Conservation (phyloP, 2,329 filamentous ascomycete species). For the Chrysoporthe cubensis region DNA sequence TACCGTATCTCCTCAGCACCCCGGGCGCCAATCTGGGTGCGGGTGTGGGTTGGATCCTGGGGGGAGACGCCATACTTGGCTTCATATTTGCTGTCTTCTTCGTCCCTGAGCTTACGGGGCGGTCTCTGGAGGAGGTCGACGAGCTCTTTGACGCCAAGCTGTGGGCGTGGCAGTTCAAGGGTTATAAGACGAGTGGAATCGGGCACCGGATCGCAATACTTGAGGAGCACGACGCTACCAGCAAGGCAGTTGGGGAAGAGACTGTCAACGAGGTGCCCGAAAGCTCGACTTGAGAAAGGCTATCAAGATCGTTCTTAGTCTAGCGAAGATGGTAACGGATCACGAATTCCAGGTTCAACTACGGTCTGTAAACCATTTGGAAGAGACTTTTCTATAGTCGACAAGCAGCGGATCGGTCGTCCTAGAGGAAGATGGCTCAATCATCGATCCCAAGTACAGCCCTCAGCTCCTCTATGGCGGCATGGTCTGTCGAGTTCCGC, state of each 20-base stretch:
- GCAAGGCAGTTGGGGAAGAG: neutral
- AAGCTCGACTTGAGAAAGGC: neutral
- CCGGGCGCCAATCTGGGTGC: constrained; percentile 9
- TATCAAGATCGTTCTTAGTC: neutral
- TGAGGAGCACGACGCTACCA: constrained; percentile 13
- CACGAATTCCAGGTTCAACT: neutral
- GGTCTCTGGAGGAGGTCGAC: constrained; percentile 25
- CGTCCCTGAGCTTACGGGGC: constrained; percentile 26
- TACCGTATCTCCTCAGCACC: constrained; percentile 20
- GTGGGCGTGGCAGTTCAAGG: constrained; percentile 22
- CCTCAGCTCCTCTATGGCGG: constrained; percentile 17
- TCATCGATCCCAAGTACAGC: constrained; percentile 2
- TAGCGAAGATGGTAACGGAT: neutral
- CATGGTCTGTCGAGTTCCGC: neutral
- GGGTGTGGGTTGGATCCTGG: constrained; percentile 22
- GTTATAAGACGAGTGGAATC: constrained; percentile 20
- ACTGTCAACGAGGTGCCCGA: neutral
- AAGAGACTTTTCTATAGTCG: too few relatives aligned
- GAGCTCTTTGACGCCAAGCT: constrained; percentile 23
- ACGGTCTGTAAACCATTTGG: too few relatives aligned
- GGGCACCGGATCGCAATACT: constrained; percentile 13
- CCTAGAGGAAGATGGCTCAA: neutral
- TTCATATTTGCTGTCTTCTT: constrained; percentile 23
- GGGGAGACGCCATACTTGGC: constrained; percentile 8
- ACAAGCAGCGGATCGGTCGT: too few relatives aligned